Evolutionary conservation across 129 eudicot species (phyloP).

Genomic region (Tagetes patula): DNA sequence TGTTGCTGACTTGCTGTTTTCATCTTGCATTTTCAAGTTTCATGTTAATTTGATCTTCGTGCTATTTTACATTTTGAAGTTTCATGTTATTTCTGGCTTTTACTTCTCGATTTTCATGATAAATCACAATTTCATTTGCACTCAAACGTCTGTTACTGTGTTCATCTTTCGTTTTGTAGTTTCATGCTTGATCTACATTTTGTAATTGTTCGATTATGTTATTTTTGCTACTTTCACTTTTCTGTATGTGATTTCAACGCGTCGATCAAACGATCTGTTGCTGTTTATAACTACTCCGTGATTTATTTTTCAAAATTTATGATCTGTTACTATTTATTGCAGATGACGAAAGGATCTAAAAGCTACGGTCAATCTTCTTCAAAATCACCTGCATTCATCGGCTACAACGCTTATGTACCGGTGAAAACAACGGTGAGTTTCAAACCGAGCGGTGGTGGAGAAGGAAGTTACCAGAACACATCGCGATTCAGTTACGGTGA

Average conservation of each 20-base stretch:
- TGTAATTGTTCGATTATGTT: too few relatives aligned
- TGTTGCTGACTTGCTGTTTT: conserved; percentile 1
- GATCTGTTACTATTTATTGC: conserved; percentile 1
- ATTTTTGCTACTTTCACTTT: too few relatives aligned
- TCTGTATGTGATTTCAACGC: not conserved
- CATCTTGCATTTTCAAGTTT: not conserved
- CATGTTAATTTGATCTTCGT: not conserved
- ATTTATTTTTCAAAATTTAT: not conserved
- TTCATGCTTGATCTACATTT: too few relatives aligned
- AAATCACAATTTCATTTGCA: not conserved
- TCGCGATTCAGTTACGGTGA: conserved; percentile 26
- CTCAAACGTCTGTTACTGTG: too few relatives aligned
- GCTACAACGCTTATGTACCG: conserved; percentile 6
- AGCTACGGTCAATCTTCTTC: not conserved
- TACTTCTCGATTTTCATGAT: not conserved
- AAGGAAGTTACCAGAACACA: conserved; percentile 29
- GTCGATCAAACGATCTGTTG: not conserved
- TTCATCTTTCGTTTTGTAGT: not conserved
- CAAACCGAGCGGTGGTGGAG: conserved; percentile 15
- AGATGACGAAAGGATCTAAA: conserved; percentile 23
- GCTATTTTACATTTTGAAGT: not conserved
- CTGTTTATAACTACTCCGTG: too few relatives aligned
- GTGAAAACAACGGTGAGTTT: conserved; percentile 14
- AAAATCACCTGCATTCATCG: not conserved
- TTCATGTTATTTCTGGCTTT: not conserved